These are phyloP conservation scores for Suhomyces emberorum DNA, from an alignment of 805 yeast genomes.

Conservation along the genomic window DNA sequence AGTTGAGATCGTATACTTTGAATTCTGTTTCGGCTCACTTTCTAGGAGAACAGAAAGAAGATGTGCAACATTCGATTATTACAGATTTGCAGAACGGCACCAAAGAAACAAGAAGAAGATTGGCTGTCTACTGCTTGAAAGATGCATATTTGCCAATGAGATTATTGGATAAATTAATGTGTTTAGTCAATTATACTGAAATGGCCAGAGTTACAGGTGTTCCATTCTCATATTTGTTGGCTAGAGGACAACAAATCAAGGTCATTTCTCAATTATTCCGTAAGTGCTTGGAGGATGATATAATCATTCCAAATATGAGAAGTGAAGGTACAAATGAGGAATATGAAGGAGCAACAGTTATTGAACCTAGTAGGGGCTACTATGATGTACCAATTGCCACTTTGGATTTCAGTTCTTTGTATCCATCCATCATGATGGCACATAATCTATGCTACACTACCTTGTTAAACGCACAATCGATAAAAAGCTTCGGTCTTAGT, in stretches of 20 bases:
- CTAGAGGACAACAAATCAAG: constrained; percentile 97
- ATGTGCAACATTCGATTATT: constrained; percentile 95
- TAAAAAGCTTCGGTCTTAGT: constrained; percentile 58
- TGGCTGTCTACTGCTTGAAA: constrained; percentile 95
- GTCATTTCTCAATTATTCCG: constrained; percentile 94
- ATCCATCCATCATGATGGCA: constrained; percentile 99
- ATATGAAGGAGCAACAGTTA: constrained; percentile 98
- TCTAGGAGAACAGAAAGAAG: constrained; percentile 94
- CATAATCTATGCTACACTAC: constrained; percentile 97
- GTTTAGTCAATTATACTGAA: constrained; percentile 93
- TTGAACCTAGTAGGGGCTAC: constrained; percentile 93
- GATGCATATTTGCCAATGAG: constrained; percentile 93
- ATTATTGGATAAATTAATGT: constrained; percentile 88
- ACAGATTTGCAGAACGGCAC: constrained; percentile 92
- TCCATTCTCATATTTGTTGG: constrained; percentile 82
- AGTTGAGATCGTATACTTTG: constrained; percentile 88
- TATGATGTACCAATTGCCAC: constrained; percentile 98
- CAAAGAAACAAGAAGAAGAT: constrained; percentile 85
- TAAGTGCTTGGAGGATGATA: constrained; percentile 81
- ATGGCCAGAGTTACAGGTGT: constrained; percentile 99
- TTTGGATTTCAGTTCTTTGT: constrained; percentile 92
- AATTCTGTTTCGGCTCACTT: constrained; percentile 95
- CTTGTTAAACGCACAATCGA: constrained; percentile 63
- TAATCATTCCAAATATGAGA: constrained; percentile 87
- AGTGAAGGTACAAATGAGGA: constrained; percentile 83